Percentiles rank a stretch among this genome's conserved stretches.
phyloP scores from a whole-genome alignment of 2,329 filamentous ascomycete genomes.

The Chalara sp. region DNA sequence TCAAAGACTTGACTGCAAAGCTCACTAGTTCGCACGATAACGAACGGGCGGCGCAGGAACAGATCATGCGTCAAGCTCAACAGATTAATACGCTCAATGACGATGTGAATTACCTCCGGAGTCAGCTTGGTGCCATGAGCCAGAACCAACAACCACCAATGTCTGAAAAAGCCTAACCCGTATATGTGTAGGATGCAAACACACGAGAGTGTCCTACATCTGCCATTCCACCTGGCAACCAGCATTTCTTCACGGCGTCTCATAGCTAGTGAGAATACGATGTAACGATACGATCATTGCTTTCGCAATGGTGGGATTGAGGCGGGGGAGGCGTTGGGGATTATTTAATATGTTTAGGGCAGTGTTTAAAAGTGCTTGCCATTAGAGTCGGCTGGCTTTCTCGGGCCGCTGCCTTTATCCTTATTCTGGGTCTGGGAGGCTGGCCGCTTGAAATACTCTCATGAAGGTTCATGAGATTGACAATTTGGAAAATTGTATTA shows the following conservation, averaged over 20 bases:
- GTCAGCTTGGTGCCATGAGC: slow-evolving; percentile 17
- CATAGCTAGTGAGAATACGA: too few relatives aligned
- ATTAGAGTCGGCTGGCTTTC: too few relatives aligned
- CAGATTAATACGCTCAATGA: slow-evolving; percentile 24
- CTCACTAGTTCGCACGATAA: slow-evolving; percentile 33
- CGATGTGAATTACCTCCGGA: slow-evolving; percentile 21
- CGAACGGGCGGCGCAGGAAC: slow-evolving; percentile 20
- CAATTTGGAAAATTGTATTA: too few relatives aligned
- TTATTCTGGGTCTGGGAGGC: too few relatives aligned
- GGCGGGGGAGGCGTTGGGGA: slow-evolving; percentile 17
- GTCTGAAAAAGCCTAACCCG: slow-evolving; percentile 16
- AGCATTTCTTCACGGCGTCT: too few relatives aligned
- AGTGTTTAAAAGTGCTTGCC: background rate
- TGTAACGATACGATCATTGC: too few relatives aligned
- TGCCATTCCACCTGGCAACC: too few relatives aligned
- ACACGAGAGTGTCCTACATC: slow-evolving; percentile 16
- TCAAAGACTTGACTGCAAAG: slow-evolving; percentile 40
- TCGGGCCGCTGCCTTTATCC: too few relatives aligned
- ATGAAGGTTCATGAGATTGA: too few relatives aligned
- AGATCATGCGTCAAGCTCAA: slow-evolving; percentile 10
- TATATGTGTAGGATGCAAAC: slow-evolving; percentile 16
- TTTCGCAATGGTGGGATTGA: too few relatives aligned
- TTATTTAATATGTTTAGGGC: slow-evolving; percentile 4
- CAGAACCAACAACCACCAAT: slow-evolving; percentile 11
- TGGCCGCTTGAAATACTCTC: too few relatives aligned